Base-by-base conservation (phyloP, 2,329 filamentous ascomycete species). In the Fonsecaea monophora region DNA sequence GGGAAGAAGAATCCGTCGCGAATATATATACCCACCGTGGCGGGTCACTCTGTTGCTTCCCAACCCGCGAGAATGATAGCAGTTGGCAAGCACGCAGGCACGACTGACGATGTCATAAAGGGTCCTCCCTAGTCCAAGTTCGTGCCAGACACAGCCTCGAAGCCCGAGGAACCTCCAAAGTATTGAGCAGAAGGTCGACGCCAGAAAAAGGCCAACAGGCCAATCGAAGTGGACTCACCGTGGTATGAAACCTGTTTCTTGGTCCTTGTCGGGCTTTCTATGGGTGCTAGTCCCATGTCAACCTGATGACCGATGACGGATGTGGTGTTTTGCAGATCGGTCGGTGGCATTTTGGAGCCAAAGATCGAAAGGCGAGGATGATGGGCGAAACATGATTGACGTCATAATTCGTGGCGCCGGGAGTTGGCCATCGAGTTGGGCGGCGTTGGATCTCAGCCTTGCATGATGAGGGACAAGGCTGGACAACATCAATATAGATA, bases 301-400 rank as follows among this genome's bases (percentile, higher is more conserved):
- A 13, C 37, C 61, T 21, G 53, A 35, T 62, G 57, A 62, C 57
- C 61, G 65, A 68, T 68, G 65, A 65, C 65, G 61, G 54, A 13
- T 30, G 45, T 13, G 18, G 12, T 25, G 25, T 25, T 25, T 25
- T 50, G 45, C 18, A 12, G 61, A 56, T 57, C 37, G 53, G 38
- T 48, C n/a, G 53, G 15, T 50, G 45, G 48, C 15, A 42, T 42
- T n/a, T 48, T 45, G 13, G 37, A 42, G 60, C 50, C 35, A 15
- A 15, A 40, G 61, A 56, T 37, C 53, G 53, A 38, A 57, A 18
- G 8, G 30, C 3, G 45, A 32, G 13, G 7, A 21, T 25, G 21
- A 15, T 10, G 7, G 40, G n/a, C 6, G 30, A 32, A 32, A 32
- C 30, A 5, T 32, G 30, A 58, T 10, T 32, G 53, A 57, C 61